phyloP scores from a whole-genome alignment of 1,139 yeast genomes.

The Magnusiomyces clavatus region DNA sequence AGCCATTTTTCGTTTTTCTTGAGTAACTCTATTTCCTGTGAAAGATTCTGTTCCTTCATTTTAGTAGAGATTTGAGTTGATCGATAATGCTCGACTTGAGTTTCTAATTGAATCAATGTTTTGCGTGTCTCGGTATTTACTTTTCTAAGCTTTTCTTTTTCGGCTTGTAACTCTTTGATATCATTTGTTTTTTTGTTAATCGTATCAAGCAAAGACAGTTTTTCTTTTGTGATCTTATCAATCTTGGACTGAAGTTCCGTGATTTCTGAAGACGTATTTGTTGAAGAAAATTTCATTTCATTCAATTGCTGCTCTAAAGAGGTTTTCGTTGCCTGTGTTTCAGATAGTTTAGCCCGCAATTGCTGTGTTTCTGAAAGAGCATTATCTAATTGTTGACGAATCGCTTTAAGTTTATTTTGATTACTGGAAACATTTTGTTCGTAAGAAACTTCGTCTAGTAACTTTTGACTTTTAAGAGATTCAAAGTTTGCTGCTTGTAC shows the following conservation, averaged over 20 bases:
- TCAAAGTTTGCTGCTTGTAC: slow-evolving; percentile 43
- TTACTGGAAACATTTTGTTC: slow-evolving; percentile 45
- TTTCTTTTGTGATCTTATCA: slow-evolving; percentile 30
- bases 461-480: slow-evolving; percentile 43
- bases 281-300: slow-evolving; percentile 25
- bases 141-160: slow-evolving; percentile 43
- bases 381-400: slow-evolving; percentile 30
- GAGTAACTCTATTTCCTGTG: slow-evolving; percentile 35
- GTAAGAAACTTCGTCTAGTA: slow-evolving; percentile 40
- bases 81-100: slow-evolving; percentile 30
- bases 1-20: slow-evolving; percentile 35
- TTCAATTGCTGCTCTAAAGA: slow-evolving; percentile 28
- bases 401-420: slow-evolving; percentile 30
- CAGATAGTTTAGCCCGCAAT: slow-evolving; percentile 29
- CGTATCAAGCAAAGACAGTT: slow-evolving; percentile 35
- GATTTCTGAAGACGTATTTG: slow-evolving; percentile 17
- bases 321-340: slow-evolving; percentile 27
- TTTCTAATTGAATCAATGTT: slow-evolving; percentile 35
- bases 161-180: slow-evolving; percentile 42
- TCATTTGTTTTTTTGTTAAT: slow-evolving; percentile 44
- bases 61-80: slow-evolving; percentile 32
- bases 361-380: slow-evolving; percentile 28
- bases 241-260: slow-evolving; percentile 19
- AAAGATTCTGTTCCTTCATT: slow-evolving; percentile 34
- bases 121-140: slow-evolving; percentile 42